Conservation (phyloP, 108 stramenopile genomes). For the Cyclotella cryptica region DNA sequence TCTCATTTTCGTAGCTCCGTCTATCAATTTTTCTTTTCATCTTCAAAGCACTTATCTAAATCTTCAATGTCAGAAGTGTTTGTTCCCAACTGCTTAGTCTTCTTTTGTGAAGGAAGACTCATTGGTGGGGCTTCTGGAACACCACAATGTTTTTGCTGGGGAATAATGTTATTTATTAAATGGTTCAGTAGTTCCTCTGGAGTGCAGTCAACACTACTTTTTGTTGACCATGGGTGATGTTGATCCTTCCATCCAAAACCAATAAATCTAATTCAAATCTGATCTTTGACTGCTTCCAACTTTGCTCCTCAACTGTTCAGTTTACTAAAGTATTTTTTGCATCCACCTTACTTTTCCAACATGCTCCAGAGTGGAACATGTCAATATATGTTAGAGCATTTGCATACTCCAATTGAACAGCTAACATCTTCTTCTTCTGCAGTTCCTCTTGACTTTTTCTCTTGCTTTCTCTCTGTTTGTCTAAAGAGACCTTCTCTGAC, state of each 20-base stretch:
- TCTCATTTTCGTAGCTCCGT: not conserved
- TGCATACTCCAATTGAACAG: constrained; percentile 3
- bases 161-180: not conserved
- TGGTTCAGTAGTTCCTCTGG: not conserved
- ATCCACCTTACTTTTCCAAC: constrained; percentile 1
- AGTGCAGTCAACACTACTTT: not conserved
- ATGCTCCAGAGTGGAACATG: not conserved
- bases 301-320: constrained; percentile 7
- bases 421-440: not conserved
- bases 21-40: not conserved
- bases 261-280: constrained; percentile 5
- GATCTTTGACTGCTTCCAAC: constrained; percentile 13
- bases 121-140: not conserved
- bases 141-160: not conserved
- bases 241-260: constrained; percentile 18
- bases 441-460: not conserved
- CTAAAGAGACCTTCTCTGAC: not conserved
- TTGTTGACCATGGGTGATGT: constrained; percentile 23
- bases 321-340: not conserved
- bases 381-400: constrained; percentile 12
- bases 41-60: not conserved
- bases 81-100: not conserved
- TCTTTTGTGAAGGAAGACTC: constrained; percentile 2
- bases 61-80: not conserved
- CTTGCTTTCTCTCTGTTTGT: not conserved